phyloP scores from a whole-genome alignment of 129 eudicot species.

The Kitagawia praeruptora region DNA sequence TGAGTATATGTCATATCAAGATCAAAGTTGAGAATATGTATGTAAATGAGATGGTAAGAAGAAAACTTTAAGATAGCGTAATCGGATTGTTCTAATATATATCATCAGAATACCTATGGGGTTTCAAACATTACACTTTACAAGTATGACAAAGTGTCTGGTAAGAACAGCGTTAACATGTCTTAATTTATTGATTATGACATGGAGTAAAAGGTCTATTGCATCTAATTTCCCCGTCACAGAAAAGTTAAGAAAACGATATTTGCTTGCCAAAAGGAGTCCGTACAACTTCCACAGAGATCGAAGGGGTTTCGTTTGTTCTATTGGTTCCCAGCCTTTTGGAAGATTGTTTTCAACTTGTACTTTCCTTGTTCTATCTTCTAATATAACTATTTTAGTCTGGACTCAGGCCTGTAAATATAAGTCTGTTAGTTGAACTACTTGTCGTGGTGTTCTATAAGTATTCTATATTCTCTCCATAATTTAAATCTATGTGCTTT shows the following conservation, averaged over 20 bases:
- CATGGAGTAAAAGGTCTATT: background rate
- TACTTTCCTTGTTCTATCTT: background rate
- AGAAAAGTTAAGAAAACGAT: background rate
- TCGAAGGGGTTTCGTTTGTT: background rate
- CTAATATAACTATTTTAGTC: background rate
- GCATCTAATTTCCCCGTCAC: background rate
- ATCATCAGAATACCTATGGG: background rate
- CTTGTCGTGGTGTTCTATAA: background rate
- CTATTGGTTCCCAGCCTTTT: background rate
- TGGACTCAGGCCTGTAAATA: background rate
- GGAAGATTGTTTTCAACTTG: background rate
- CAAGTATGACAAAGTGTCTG: background rate
- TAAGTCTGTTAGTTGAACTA: background rate
- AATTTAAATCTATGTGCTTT: background rate
- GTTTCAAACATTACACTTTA: background rate
- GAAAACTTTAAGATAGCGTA: background rate
- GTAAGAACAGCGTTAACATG: background rate
- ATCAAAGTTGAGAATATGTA: background rate
- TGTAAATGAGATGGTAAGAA: background rate
- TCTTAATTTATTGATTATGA: background rate
- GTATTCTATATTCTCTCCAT: background rate
- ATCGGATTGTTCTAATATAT: background rate
- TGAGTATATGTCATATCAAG: background rate
- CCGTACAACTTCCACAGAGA: background rate
- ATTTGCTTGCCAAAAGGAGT: background rate